These are phyloP conservation scores for Phytophthora fragariae DNA, from an alignment of 352 stramenopile species.

Conservation along the genomic window DNA sequence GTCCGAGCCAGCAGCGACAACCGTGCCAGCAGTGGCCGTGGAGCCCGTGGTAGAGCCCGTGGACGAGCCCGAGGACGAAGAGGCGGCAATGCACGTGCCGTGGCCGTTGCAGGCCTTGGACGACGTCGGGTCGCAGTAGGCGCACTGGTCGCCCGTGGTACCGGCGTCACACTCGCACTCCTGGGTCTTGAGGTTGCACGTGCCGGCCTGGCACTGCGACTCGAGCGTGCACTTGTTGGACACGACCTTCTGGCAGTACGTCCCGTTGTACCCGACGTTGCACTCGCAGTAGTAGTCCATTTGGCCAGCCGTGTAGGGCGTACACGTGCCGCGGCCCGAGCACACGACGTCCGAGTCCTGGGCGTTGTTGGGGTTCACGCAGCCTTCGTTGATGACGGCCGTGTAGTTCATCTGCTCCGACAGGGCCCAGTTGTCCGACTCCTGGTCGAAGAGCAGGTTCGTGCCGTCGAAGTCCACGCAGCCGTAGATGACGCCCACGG, in stretches of 20 bases:
- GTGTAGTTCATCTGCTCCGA: constrained; percentile 70
- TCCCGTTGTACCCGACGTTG: constrained; percentile 82
- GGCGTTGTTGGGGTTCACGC: constrained; percentile 69
- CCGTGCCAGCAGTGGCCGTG: constrained; percentile 16
- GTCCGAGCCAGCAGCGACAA: constrained; percentile 26
- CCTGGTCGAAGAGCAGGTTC: constrained; percentile 63
- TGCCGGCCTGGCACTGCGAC: constrained; percentile 71
- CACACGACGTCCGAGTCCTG: constrained; percentile 71
- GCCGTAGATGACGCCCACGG: constrained; percentile 72
- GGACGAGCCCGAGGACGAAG: constrained; percentile 28
- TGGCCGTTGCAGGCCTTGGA: constrained; percentile 66
- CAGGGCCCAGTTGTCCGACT: constrained; percentile 60
- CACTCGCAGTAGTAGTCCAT: constrained; percentile 75
- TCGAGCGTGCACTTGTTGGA: constrained; percentile 76
- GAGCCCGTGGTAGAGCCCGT: constrained; percentile 37
- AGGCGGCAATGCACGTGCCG: constrained; percentile 58
- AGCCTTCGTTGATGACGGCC: constrained; percentile 58
- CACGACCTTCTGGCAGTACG: constrained; percentile 77
- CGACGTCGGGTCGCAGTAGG: constrained; percentile 66
- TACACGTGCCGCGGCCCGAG: constrained; percentile 76
- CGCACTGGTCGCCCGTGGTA: constrained; percentile 75
- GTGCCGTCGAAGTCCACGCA: constrained; percentile 79
- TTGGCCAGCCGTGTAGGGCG: constrained; percentile 42
- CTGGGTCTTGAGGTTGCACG: constrained; percentile 67
- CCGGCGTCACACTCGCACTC: constrained; percentile 71